These are phyloP conservation scores for Pachysandra terminalis DNA, from an alignment of 164 flowering plant species.

Conservation along the genomic window DNA sequence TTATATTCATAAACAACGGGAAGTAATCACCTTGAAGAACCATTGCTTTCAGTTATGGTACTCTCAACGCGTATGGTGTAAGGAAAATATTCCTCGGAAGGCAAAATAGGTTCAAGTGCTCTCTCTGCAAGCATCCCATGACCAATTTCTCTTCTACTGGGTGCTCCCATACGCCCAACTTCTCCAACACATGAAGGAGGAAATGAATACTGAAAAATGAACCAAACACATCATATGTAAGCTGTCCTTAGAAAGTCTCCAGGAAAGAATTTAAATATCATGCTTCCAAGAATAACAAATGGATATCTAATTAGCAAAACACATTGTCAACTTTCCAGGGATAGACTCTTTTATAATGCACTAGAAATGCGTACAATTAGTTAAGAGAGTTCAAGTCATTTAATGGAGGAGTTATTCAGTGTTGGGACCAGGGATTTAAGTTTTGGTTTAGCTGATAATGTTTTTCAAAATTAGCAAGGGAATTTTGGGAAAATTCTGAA, in stretches of 20 bases:
- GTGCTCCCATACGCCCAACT: slow-evolving; percentile 94
- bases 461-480: too few species aligned
- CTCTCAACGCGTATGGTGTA: slow-evolving; percentile 97
- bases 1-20: neutral
- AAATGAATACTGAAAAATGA: slow-evolving; percentile 74
- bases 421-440: too few species aligned
- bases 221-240: slow-evolving; percentile 7
- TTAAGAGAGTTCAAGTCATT: too few species aligned
- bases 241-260: neutral
- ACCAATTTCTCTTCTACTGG: slow-evolving; percentile 97
- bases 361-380: too few species aligned
- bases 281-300: too few species aligned
- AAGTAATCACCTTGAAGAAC: slow-evolving; percentile 79
- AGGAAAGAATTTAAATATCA: neutral
- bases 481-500: too few species aligned
- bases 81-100: slow-evolving; percentile 83
- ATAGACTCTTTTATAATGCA: too few species aligned
- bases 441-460: too few species aligned
- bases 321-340: too few species aligned
- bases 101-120: slow-evolving; percentile 84
- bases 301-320: too few species aligned
- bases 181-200: slow-evolving; percentile 99
- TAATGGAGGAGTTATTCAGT: too few species aligned
- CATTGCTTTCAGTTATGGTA: slow-evolving; percentile 97
- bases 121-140: slow-evolving; percentile 99